Evolutionary conservation across 2,329 filamentous ascomycete genomes (phyloP), one percentile per base, ranked within the genome.

Genomic region (Botryosphaeria dothidea): DNA sequence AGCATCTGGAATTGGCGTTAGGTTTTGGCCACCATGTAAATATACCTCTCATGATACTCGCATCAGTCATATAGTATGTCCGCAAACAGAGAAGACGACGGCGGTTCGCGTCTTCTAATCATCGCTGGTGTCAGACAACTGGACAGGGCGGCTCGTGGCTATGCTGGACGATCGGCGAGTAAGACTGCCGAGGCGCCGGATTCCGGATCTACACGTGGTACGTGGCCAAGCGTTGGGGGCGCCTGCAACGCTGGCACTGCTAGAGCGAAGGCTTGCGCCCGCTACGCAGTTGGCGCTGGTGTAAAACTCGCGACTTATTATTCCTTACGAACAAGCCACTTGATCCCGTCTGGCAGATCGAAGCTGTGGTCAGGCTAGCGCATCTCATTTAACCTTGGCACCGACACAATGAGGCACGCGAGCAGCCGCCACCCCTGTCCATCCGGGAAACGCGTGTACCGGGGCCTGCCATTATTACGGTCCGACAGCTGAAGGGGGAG

Each of bases 391-490:
- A 11, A 27, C n/a, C 38, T 46, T 60, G 56, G 56, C 56, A 21
- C 8, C n/a, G 43, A 46, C 56, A n/a, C 56, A 60, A 13, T 36
- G 56, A 34, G 27, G 56, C 56, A 36, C 56, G 27, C 56, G 56
- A 58, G 54, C 54, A 52, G n/a, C 21, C 54, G 54, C 15, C 54
- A 60, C 46, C 56, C 56, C 56, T 60, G 56, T 46, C 27, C 41
- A 31, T 21, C 41, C 13, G 25, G 25, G 38, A 25, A 34, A 46
- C 38, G 41, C 56, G 56, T 34, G 56, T 45, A 45, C 41, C 36
- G 36, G 36, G 52, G 38, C 56, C 31, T 17, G 25, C 29, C 25
- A 17, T 58, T 46, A 46, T 60, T 60, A 27, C 56, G 29, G 17
- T 52, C 49, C 49, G 56, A 29, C 23, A 38, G 25, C 38, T 29